Percentiles rank a stretch among this genome's conserved stretches.
phyloP scores from a whole-genome alignment of 768 basidiomycete genomes.

The Rhizopogon rudus region DNA sequence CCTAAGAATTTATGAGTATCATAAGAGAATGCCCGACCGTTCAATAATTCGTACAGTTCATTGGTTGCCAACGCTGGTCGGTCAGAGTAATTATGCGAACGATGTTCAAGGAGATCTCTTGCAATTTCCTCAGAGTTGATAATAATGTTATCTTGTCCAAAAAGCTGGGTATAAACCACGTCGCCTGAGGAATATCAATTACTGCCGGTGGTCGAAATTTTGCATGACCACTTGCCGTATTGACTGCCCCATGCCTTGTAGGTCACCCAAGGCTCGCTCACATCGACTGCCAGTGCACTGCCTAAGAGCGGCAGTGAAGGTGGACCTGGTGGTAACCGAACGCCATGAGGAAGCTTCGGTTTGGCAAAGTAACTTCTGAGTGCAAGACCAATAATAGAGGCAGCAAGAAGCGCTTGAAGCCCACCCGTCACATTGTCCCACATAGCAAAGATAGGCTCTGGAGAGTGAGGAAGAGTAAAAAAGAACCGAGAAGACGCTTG shows the following conservation, averaged over 20 bases:
- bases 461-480: not conserved
- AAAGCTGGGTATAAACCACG: slow-evolving; percentile 3
- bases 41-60: not conserved
- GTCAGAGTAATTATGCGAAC: slow-evolving; percentile 10
- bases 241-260: not conserved
- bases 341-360: not conserved
- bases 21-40: not conserved
- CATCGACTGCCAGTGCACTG: not conserved
- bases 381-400: not conserved
- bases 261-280: not conserved
- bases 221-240: not conserved
- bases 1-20: not conserved
- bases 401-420: not conserved
- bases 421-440: not conserved
- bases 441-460: not conserved
- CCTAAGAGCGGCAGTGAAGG: not conserved
- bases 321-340: not conserved
- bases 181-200: slow-evolving; percentile 3
- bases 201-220: not conserved
- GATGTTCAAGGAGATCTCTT: slow-evolving; percentile 6
- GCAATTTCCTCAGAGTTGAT: slow-evolving; percentile 11
- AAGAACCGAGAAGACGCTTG: not conserved
- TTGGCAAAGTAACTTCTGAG: not conserved
- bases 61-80: slow-evolving; percentile 2
- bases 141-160: slow-evolving; percentile 7